A percentile compares a stretch with the other conserved stretches of the same genome.
Evolutionary conservation across 2,329 filamentous ascomycete species (phyloP).

Genomic region (Colletotrichum sp.): DNA sequence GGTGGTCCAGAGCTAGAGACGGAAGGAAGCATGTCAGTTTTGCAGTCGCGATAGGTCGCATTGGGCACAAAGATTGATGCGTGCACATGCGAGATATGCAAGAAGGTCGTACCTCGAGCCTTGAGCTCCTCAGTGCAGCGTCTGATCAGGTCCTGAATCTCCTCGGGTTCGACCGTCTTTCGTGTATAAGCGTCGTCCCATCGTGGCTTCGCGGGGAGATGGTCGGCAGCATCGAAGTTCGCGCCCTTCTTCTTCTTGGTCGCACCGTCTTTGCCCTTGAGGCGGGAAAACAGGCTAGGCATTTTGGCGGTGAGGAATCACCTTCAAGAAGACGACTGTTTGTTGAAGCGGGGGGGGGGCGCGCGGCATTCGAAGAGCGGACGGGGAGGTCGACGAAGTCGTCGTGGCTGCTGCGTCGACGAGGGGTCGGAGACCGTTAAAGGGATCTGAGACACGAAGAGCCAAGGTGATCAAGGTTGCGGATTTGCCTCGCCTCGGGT

Average conservation of each 20-base stretch:
- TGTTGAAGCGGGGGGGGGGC: neutral
- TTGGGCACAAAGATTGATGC: slow-evolving; percentile 20
- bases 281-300: slow-evolving; percentile 64
- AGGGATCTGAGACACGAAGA: neutral
- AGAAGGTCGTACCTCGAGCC: slow-evolving; percentile 75
- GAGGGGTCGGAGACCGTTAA: slow-evolving; percentile 3
- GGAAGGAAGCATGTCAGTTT: neutral
- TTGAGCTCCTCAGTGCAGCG: slow-evolving; percentile 92
- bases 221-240: slow-evolving; percentile 54
- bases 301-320: slow-evolving; percentile 40
- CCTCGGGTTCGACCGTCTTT: slow-evolving; percentile 82
- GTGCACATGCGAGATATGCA: slow-evolving; percentile 18
- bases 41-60: neutral
- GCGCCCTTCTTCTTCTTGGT: slow-evolving; percentile 71
- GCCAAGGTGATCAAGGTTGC: neutral
- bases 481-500: neutral
- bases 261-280: slow-evolving; percentile 78
- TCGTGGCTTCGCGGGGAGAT: slow-evolving; percentile 70
- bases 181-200: slow-evolving; percentile 92
- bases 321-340: slow-evolving; percentile 1
- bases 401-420: neutral
- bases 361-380: slow-evolving; percentile 10
- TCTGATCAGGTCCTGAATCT: slow-evolving; percentile 86
- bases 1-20: slow-evolving; percentile 77
- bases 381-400: neutral